A percentile compares a stretch with the other conserved stretches of the same genome.
phyloP scores from a whole-genome alignment of 805 yeast genomes.

The Debaryomyces castellii region DNA sequence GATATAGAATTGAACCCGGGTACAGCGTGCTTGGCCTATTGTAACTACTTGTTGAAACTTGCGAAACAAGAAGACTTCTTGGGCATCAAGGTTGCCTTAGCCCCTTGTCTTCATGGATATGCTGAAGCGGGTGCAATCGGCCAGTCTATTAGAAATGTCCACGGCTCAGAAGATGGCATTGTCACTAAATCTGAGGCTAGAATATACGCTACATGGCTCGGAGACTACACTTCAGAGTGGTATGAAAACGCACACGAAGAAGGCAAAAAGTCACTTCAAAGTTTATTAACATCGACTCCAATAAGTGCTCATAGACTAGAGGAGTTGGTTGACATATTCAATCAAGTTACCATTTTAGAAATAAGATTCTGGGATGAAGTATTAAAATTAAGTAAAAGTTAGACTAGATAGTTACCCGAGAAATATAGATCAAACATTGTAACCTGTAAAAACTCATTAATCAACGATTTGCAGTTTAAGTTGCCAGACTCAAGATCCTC shows the following conservation, averaged over 20 bases:
- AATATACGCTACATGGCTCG: slow-evolving; percentile 54
- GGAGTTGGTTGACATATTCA: slow-evolving; percentile 56
- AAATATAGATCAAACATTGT: background rate
- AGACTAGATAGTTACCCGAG: background rate
- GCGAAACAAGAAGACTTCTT: slow-evolving; percentile 58
- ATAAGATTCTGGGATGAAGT: slow-evolving; percentile 67
- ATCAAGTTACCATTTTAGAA: slow-evolving; percentile 60
- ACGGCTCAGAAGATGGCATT: slow-evolving; percentile 19
- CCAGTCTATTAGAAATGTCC: slow-evolving; percentile 11
- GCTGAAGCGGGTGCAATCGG: slow-evolving; percentile 52
- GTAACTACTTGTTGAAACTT: slow-evolving; percentile 55
- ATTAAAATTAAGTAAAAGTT: slow-evolving; percentile 5
- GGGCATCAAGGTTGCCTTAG: slow-evolving; percentile 63
- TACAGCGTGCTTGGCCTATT: slow-evolving; percentile 58
- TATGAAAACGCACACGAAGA: slow-evolving; percentile 50
- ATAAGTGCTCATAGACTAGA: slow-evolving; percentile 47
- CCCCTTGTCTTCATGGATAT: slow-evolving; percentile 79
- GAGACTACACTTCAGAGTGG: slow-evolving; percentile 60
- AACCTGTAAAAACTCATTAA: background rate
- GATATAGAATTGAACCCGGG: slow-evolving; percentile 50
- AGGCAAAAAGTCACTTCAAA: slow-evolving; percentile 52
- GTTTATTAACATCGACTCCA: slow-evolving; percentile 28
- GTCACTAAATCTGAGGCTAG: slow-evolving; percentile 20
- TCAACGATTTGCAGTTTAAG: background rate
- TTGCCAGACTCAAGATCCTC: background rate